phyloP scores from a whole-genome alignment of 2,329 filamentous ascomycete genomes.

The Davidsoniella virescens region DNA sequence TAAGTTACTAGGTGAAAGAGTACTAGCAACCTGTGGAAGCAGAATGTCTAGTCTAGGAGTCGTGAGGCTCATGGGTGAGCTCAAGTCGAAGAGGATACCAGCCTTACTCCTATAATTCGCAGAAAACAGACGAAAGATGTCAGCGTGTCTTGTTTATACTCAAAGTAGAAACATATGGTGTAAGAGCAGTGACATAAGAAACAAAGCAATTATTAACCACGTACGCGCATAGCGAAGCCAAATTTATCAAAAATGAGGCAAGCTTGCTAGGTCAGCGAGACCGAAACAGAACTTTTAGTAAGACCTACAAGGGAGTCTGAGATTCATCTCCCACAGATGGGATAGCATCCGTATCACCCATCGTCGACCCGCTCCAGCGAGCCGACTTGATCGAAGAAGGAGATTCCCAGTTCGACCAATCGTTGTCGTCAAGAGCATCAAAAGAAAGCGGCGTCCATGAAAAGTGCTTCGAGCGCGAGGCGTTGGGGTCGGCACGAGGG shows the following conservation, averaged over 20 bases:
- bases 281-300: constrained; percentile 22
- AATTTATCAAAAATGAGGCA: constrained; percentile 11
- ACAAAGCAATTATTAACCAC: not conserved
- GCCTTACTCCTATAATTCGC: not conserved
- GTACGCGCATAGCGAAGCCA: not conserved
- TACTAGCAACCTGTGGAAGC: constrained; percentile 18
- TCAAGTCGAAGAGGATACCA: no score
- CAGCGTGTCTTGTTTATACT: not conserved
- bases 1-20: constrained; percentile 21
- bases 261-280: constrained; percentile 28
- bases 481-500: constrained; percentile 19
- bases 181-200: not conserved
- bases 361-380: constrained; percentile 48
- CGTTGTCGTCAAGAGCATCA: constrained; percentile 41
- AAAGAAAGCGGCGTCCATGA: constrained; percentile 43
- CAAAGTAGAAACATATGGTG: not conserved
- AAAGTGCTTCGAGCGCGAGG: constrained; percentile 34
- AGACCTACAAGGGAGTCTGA: constrained; percentile 32
- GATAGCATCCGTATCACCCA: constrained; percentile 27
- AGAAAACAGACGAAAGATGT: not conserved
- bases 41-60: not conserved
- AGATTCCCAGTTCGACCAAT: constrained; percentile 50
- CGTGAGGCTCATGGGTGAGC: not conserved
- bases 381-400: constrained; percentile 38
- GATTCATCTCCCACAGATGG: constrained; percentile 33